These are phyloP conservation scores for Alternaria metachromatica DNA, from an alignment of 2,329 filamentous ascomycete species.

Conservation along the genomic window DNA sequence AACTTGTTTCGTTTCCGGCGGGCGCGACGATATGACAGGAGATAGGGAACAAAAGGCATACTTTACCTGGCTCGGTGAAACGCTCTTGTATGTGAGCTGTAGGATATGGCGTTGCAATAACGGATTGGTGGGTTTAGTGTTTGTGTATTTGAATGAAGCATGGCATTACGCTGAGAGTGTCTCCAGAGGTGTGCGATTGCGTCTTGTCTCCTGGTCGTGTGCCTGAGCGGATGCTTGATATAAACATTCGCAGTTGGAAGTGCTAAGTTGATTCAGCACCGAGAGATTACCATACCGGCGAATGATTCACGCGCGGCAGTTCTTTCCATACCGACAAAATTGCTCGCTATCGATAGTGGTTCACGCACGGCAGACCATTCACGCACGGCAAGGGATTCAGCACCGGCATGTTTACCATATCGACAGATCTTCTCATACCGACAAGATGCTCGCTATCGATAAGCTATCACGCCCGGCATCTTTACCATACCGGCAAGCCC, in stretches of 20 bases:
- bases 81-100: slow-evolving; percentile 22
- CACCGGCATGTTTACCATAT: not conserved
- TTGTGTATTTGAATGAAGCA: slow-evolving; percentile 13
- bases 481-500: not conserved
- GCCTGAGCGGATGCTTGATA: not conserved
- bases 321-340: not conserved
- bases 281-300: not conserved
- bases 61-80: slow-evolving; percentile 8
- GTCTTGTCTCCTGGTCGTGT: not conserved
- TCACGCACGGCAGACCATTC: not conserved
- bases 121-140: slow-evolving; percentile 11
- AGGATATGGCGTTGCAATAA: slow-evolving; percentile 28
- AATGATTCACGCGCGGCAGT: not conserved
- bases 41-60: slow-evolving; percentile 16
- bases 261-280: not conserved
- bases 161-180: not conserved
- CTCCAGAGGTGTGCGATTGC: not conserved
- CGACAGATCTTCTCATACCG: no score
- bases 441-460: no score
- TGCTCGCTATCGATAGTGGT: not conserved
- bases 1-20: not conserved
- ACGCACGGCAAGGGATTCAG: not conserved
- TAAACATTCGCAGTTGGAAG: not conserved
- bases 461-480: no score
- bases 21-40: not conserved